These are phyloP conservation scores for Leccinum uliginosum DNA, from an alignment of 768 basidiomycete genomes.

Conservation along the genomic window DNA sequence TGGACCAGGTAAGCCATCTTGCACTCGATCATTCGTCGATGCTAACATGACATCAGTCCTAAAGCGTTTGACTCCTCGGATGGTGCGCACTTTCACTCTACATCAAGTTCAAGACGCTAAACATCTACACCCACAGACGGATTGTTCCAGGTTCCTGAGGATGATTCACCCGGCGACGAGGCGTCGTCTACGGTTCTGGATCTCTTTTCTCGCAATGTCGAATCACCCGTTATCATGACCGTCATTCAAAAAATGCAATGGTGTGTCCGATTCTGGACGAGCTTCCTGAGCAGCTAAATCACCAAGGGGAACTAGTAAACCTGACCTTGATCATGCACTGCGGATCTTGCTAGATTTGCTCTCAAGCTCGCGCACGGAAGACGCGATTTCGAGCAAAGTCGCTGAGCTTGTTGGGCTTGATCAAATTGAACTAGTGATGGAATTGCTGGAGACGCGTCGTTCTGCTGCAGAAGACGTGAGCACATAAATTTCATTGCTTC, in stretches of 20 bases:
- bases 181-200: slow-evolving; percentile 33
- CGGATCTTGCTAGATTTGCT: slow-evolving; percentile 36
- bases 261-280: slow-evolving; percentile 9
- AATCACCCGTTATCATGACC: background rate
- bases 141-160: slow-evolving; percentile 5
- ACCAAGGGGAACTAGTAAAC: slow-evolving; percentile 12
- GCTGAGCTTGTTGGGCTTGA: slow-evolving; percentile 83
- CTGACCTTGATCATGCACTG: slow-evolving; percentile 4
- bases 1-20: slow-evolving; percentile 23
- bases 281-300: slow-evolving; percentile 1
- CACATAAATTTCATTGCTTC: background rate
- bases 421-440: slow-evolving; percentile 70
- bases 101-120: slow-evolving; percentile 3
- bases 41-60: slow-evolving; percentile 18
- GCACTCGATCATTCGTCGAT: slow-evolving; percentile 5
- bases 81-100: slow-evolving; percentile 13
- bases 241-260: slow-evolving; percentile 11
- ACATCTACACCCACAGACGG: slow-evolving; percentile 12
- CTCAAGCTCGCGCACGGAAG: slow-evolving; percentile 49
- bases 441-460: slow-evolving; percentile 58
- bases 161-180: slow-evolving; percentile 13
- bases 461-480: slow-evolving; percentile 48
- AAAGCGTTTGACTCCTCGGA: slow-evolving; percentile 6
- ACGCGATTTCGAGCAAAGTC: slow-evolving; percentile 73
- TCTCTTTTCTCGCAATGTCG: slow-evolving; percentile 15